Evolutionary conservation across 768 basidiomycete genomes (phyloP).

Genomic region (Phaffia australis): DNA sequence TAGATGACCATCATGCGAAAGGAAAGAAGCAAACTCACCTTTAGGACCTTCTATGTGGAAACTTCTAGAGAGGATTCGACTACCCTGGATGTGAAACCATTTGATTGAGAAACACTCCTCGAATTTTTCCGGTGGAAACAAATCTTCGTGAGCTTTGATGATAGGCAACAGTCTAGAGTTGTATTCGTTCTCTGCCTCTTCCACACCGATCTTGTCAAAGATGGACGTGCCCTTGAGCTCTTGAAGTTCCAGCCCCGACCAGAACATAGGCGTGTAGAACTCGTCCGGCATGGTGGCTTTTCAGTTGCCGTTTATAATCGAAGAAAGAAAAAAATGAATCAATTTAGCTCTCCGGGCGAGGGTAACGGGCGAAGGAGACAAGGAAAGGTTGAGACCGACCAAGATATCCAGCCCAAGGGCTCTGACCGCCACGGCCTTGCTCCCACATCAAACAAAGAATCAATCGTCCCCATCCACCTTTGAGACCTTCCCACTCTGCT

Average conservation of each 20-base stretch:
- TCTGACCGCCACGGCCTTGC: constrained; percentile 50
- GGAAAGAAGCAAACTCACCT: constrained; percentile 29
- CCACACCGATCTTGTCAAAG: constrained; percentile 75
- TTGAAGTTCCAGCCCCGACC: constrained; percentile 59
- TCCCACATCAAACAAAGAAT: constrained; percentile 98
- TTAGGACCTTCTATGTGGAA: constrained; percentile 59
- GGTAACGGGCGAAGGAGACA: neutral
- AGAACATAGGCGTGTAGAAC: constrained; percentile 93
- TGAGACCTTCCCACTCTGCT: constrained; percentile 62
- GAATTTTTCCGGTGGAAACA: constrained; percentile 48
- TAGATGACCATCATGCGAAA: constrained; percentile 13
- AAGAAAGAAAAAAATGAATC: neutral
- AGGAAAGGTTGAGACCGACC: constrained; percentile 41
- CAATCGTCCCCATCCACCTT: constrained; percentile 61
- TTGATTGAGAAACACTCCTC: constrained; percentile 52
- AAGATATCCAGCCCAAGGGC: constrained; percentile 64
- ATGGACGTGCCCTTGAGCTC: constrained; percentile 77
- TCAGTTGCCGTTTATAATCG: neutral
- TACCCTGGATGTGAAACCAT: constrained; percentile 78
- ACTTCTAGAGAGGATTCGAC: constrained; percentile 80
- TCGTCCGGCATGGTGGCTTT: constrained; percentile 45
- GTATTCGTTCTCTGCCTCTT: constrained; percentile 68
- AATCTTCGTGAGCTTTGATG: constrained; percentile 44
- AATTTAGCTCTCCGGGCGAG: neutral
- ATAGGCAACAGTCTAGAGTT: constrained; percentile 56